Base-by-base conservation (phyloP, 2,329 filamentous ascomycete genomes). In the Aureobasidium sp. region DNA sequence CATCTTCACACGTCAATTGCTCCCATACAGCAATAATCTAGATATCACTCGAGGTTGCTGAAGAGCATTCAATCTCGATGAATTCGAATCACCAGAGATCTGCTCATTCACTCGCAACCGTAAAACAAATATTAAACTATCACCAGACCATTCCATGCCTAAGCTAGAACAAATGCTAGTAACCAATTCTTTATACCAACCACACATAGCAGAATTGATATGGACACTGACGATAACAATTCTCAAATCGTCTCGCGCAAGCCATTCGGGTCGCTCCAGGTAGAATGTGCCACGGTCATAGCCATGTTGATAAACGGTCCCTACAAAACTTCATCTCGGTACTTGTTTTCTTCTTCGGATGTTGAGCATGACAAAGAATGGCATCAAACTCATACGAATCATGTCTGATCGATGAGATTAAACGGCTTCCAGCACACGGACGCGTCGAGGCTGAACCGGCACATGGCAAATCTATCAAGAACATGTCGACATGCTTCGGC, bases 401-500 rank as follows among this genome's bases (percentile, higher is more conserved):
- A 16, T 39, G 10, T 29, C 27, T 29, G 5, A 32, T 34, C 16
- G 25, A 29, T n/a, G 45, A 16, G 30, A 27, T 37, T 27, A 13
- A 39, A 37, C 48, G 34, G 32, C 48, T 11, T 34, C 52, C 37
- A 41, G 27, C 15, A 55, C 52, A 54, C 50, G 50, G 50, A 42
- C 50, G 37, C n/a, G 9, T 44, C 27, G 30, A 41, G 36, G 36
- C 50, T 30, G 30, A 16, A n/a, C 7, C 52, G 39, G 39, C 39
- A 54, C 52, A 54, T 54, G 36, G 52, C 52, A 42, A 54, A 54
- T 55, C 39, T 55, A 39, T 44, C 52, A 44, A 6, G 25, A 13
- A 58, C 29, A 58, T 47, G 41, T 58, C 41, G 48, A 45, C 54
- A 47, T 47, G 29, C 21, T 44, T 34, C 54, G 54, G 42, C 54